A percentile compares a stretch with the other conserved stretches of the same genome.
Evolutionary conservation across 192 early-diverging fungal species (phyloP).

Genomic region (Coemansia sp.): DNA sequence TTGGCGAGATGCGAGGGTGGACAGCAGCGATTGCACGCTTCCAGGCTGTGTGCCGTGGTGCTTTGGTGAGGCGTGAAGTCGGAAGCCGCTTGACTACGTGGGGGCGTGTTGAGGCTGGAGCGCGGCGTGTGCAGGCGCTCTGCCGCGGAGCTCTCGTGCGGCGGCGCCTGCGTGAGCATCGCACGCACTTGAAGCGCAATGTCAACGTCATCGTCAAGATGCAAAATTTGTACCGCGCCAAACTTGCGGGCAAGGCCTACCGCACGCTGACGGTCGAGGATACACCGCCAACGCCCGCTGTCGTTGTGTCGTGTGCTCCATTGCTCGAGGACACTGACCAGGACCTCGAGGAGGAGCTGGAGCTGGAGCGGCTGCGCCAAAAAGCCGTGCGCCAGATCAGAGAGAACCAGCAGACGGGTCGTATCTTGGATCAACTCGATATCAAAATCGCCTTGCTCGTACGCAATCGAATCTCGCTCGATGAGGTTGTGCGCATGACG

Average conservation of each 20-base stretch:
- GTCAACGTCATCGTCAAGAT: constrained; percentile 76
- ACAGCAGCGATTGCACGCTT: constrained; percentile 50
- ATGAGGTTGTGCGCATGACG: constrained; percentile 78
- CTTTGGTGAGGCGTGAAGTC: constrained; percentile 45
- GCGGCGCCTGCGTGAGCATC: constrained; percentile 59
- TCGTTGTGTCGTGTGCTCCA: constrained; percentile 83
- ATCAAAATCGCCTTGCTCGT: constrained; percentile 96
- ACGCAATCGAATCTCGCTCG: constrained; percentile 92
- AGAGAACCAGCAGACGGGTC: constrained; percentile 81
- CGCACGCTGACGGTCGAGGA: constrained; percentile 68
- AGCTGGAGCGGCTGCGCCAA: constrained; percentile 83
- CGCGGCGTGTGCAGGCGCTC: constrained; percentile 64
- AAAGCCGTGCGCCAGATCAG: constrained; percentile 85
- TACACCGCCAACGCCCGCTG: constrained; percentile 77
- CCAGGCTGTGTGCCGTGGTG: constrained; percentile 54
- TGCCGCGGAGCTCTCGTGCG: constrained; percentile 66
- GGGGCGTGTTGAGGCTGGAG: constrained; percentile 37
- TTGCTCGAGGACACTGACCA: constrained; percentile 87
- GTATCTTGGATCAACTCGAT: constrained; percentile 84
- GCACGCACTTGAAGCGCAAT: constrained; percentile 65
- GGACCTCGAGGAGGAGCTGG: constrained; percentile 93
- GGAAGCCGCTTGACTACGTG: constrained; percentile 33
- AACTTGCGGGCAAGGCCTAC: constrained; percentile 68
- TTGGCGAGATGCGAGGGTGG: constrained; percentile 58
- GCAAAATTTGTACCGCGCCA: constrained; percentile 66